Base-by-base conservation (phyloP, 2,329 filamentous ascomycete species). In the Aspergillus versicolor region DNA sequence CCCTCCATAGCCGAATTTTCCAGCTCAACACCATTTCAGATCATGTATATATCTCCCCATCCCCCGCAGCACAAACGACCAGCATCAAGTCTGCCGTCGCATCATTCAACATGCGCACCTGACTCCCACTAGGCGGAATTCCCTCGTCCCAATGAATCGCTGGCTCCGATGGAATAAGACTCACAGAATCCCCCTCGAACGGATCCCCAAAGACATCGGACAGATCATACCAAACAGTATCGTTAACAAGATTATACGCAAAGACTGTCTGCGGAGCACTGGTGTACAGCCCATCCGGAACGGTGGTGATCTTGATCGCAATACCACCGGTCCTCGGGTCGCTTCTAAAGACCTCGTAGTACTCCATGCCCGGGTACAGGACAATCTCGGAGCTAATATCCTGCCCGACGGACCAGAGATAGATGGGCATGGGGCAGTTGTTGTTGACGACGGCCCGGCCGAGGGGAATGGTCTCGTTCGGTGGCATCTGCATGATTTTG, bases 191-290 rank as follows among this genome's bases (percentile, higher is more conserved):
- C 12, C 72, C 72, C 8, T 56, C 54, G 59, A 79, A 79, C 4
- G 77, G 72, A 61, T 78, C 73, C 8, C 77, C 77, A 65, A 75
- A 74, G 17, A 78, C 74, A 69, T 79, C 75, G 3, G 72, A 74
- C 41, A 79, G 63, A 63, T 77, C 75, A 58, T 78, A 79, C 67
- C 74, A 77, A 47, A 78, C 67, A 38, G 61, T 55, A 1, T 56
- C 34, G 0, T 48, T 49, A 15, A 70, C 62, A 19, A 77, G 64
- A 34, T 70, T 77, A 62, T 79, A 79, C 22, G 75, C 75, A 54
- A 77, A 78, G 21, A 75, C 67, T 3, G 73, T 75, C 64, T 77
- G 68, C 5, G 75, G 68, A 3, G 68, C 63, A 17, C 65, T 69
- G 6, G 61, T 64, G 52, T 67, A 72, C 34, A 77, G 59, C 8